Conservation (phyloP, 441 rosid species). For the Adansonia madagascariensis region DNA sequence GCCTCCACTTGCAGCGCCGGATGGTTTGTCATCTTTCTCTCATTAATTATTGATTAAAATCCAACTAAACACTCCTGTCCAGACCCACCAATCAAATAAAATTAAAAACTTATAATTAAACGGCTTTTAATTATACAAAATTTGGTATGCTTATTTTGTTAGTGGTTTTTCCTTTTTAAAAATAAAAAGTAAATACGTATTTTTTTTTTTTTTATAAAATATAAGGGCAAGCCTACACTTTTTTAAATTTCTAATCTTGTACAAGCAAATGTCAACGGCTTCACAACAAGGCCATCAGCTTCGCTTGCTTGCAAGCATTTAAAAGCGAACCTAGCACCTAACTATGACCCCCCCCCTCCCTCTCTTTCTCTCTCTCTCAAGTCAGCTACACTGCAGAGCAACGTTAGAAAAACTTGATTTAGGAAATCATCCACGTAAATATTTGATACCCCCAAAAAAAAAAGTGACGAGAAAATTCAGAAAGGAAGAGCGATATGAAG, state of each 20-base stretch:
- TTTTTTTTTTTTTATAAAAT: too few relatives aligned
- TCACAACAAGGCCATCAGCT: slow-evolving; percentile 23
- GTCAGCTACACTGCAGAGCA: not conserved
- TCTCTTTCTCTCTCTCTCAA: not conserved
- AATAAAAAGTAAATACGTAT: too few relatives aligned
- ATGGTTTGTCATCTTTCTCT: not conserved
- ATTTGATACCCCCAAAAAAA: not conserved
- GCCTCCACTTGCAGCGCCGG: too few relatives aligned
- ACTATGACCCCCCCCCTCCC: slow-evolving; percentile 17
- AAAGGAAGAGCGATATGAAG: slow-evolving; percentile 44
- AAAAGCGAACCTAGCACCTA: slow-evolving; percentile 28
- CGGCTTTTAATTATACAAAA: not conserved
- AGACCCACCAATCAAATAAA: not conserved
- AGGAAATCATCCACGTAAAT: not conserved
- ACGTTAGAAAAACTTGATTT: not conserved
- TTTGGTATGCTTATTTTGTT: not conserved
- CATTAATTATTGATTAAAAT: not conserved
- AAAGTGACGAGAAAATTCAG: not conserved
- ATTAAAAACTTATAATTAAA: not conserved
- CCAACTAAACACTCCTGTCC: not conserved
- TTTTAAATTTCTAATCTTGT: not conserved
- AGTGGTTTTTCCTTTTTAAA: too few relatives aligned
- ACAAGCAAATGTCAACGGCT: slow-evolving; percentile 42
- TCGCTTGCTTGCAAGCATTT: not conserved
- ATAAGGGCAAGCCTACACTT: not conserved